A percentile compares a stretch with the other conserved stretches of the same genome.
Conservation (phyloP, 2,329 filamentous ascomycete genomes). For the Ceratocystis cubensis region DNA sequence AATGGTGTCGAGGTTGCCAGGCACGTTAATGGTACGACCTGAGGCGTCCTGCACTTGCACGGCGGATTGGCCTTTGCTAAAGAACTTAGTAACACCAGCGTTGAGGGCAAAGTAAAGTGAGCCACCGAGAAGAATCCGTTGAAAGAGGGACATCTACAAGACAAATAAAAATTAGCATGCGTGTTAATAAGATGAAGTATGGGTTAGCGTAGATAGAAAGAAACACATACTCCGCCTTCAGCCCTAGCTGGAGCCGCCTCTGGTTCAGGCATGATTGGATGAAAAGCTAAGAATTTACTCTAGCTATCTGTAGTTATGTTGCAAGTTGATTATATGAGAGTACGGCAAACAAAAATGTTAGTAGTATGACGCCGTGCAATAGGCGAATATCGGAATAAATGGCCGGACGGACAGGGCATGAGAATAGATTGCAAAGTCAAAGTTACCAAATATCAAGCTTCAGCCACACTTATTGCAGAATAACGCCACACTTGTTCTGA, state of each 20-base stretch:
- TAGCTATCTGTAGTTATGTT: background rate
- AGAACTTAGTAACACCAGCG: slow-evolving; percentile 42
- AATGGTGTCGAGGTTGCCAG: slow-evolving; percentile 43
- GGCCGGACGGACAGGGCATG: too few species aligned
- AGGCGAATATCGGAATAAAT: background rate
- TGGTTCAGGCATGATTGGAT: slow-evolving; percentile 9
- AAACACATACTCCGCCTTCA: slow-evolving; percentile 12
- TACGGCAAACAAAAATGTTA: background rate
- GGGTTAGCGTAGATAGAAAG: background rate
- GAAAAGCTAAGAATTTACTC: background rate
- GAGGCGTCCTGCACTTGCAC: slow-evolving; percentile 39
- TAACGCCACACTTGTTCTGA: background rate
- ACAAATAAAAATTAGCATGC: background rate
- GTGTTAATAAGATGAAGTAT: too few species aligned
- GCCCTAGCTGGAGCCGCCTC: slow-evolving; percentile 4
- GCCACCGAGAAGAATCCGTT: slow-evolving; percentile 40
- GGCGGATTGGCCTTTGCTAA: slow-evolving; percentile 36
- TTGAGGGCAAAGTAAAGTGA: slow-evolving; percentile 49
- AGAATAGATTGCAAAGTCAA: background rate
- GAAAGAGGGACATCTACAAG: slow-evolving; percentile 22
- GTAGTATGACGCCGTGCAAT: background rate
- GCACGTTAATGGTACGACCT: slow-evolving; percentile 42
- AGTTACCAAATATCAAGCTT: background rate
- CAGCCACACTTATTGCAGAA: background rate
- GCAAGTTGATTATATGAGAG: too few species aligned